Evolutionary conservation across 1,139 yeast genomes (phyloP), one percentile per base, ranked within the genome.

Genomic region (Taphrina wiesneri): DNA sequence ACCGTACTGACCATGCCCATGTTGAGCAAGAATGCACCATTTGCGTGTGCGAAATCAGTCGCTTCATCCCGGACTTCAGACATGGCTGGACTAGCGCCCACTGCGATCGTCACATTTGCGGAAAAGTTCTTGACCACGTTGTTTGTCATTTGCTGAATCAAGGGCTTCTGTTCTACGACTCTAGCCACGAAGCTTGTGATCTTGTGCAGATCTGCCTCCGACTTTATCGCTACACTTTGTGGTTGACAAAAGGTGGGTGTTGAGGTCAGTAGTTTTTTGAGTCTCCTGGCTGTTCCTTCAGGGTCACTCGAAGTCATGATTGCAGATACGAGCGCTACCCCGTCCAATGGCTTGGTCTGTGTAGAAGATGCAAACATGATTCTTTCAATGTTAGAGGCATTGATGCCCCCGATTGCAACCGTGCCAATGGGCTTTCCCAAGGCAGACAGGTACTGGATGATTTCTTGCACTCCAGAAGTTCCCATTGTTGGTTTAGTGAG

Each of bases 71-170:
- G 72, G 56, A 86, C 80, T 72, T 90, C 96, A n/a, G 96, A 87
- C 97, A 92, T 92, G 26, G 90, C 86, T 1, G 98, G 97, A 1
- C 96, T 86, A 0, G 88, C 95, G 1, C 96, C 96, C 28, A 87
- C 77, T 0, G 97, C 91, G 65, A 92, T 78, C 0, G 95, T 85
- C n/a, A 90, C 88, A 73, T 92, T 91, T 34, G 98, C 97, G 70
- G 91, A 87, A 73, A 90, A 86, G 73, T 90, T 87, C 74, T 90
- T 89, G 47, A 88, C 97, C n/a, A 92, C 97, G 67, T 83, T 83
- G 73, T 92, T 92, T 45, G 97, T 91, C 69, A 92, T 86, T 72
- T 91, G 96, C 73, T 92, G 97, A 4, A 90, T 86, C 72, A 92
- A 76, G 0, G 97, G 96, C 5, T 73, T 67, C 51, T 67, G 59